Conservation (phyloP, 495 filamentous ascomycete genomes). For the Astrocystis sublimbata region DNA sequence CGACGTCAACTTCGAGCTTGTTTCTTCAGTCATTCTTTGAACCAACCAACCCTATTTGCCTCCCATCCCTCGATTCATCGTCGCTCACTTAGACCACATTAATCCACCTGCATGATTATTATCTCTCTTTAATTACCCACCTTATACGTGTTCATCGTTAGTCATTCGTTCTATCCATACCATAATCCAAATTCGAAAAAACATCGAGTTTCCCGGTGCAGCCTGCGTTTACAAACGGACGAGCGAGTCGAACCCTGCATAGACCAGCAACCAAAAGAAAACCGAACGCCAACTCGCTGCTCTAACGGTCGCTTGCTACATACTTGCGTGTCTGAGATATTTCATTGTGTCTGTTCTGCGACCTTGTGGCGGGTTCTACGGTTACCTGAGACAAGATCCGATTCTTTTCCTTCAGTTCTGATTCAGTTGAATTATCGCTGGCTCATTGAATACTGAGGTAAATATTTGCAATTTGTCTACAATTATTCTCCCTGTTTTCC, state of each 20-base stretch:
- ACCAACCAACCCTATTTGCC: constrained; percentile 10
- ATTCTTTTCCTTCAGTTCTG: background rate
- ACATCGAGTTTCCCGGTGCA: too few relatives aligned
- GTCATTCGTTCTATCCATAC: background rate
- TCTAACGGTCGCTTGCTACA: constrained; percentile 22
- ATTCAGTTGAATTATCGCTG: background rate
- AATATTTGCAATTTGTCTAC: background rate
- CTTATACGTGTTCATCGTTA: background rate
- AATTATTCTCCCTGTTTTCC: background rate
- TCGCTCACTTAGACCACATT: constrained; percentile 12
- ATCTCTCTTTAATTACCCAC: constrained; percentile 6
- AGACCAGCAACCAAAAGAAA: background rate
- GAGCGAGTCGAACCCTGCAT: background rate
- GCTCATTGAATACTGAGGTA: constrained; percentile 9
- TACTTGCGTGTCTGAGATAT: constrained; percentile 14
- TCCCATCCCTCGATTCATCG: constrained; percentile 12
- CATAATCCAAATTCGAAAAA: too few relatives aligned
- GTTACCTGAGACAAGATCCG: constrained; percentile 8
- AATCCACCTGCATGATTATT: constrained; percentile 6
- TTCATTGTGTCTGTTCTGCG: background rate
- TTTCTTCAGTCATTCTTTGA: constrained; percentile 26
- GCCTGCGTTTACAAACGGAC: background rate
- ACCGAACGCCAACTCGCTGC: background rate
- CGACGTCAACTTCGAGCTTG: background rate
- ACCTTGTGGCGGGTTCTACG: background rate